Conservation (phyloP, 306 rosid species). For the Prunus kanzakura region DNA sequence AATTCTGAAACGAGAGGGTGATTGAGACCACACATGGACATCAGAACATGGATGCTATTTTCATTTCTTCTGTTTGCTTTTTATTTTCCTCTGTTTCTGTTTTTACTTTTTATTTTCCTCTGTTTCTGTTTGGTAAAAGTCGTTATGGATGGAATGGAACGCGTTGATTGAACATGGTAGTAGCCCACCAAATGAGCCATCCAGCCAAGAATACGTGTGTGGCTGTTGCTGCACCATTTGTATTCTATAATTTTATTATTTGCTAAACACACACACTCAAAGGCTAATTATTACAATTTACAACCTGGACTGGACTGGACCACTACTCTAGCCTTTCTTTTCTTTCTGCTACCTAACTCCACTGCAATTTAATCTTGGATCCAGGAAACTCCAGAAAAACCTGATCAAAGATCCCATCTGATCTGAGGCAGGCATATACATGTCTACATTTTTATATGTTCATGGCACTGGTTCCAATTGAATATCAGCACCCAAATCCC, state of each 20-base stretch:
- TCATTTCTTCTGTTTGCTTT: background rate
- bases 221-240: background rate
- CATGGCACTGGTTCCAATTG: no score
- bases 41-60: background rate
- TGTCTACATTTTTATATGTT: no score
- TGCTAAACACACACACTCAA: background rate
- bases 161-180: background rate
- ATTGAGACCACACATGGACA: background rate
- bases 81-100: background rate
- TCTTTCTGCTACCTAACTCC: background rate
- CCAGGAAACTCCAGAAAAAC: background rate
- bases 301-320: no score
- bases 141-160: background rate
- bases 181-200: background rate
- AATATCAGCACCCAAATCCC: no score
- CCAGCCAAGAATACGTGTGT: background rate
- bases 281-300: background rate
- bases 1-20: no score
- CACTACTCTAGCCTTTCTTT: background rate
- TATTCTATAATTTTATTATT: background rate
- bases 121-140: background rate
- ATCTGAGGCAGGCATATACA: no score
- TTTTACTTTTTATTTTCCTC: background rate
- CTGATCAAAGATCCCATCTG: background rate
- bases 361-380: background rate